Evolutionary conservation across 345 rosid genomes (phyloP), one percentile per base, ranked within the genome.

Genomic region (Salix brachista): DNA sequence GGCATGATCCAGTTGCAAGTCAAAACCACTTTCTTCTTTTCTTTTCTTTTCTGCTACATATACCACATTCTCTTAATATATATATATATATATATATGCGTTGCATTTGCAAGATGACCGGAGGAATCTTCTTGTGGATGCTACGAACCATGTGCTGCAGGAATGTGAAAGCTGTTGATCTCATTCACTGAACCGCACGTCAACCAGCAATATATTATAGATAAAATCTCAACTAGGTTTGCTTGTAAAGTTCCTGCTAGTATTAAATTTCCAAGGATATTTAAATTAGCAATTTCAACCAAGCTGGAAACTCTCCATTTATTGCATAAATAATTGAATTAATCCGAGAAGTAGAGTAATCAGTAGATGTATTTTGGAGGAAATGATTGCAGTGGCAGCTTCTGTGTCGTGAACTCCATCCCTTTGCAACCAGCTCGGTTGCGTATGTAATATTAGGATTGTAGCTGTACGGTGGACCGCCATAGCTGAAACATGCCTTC

Each of bases 341-440:
- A 5, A 80, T 32, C n/a, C 28, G 86, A 16, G 97, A 93, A n/a
- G 80, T 82, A 66, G 93, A 86, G 76, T 83, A 86, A 41, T 80
- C 70, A 32, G 84, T 75, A 2, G 90, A 81, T 10, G 84, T 65
- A 85, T 72, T 44, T 81, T 85, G 81, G 85, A 76, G 25, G 85
- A 84, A 16, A 90, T 77, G 69, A 85, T 52, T 4, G 82, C 83
- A 80, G 89, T 90, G 25, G 93, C 91, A 16, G 91, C 97, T 73
- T 90, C 91, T 3, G 91, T 89, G 71, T 87, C 86, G 75, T 90
- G 97, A 85, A 90, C 89, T 21, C 92, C 97, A 70, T 91, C 97
- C 92, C 92, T 1, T 79, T 84, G 80, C 80, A 81, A 8, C 88
- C 87, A 26, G 83, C 65, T 65, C 65, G 75, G 23, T 91, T 90